Evolutionary conservation across 225 moss, liverwort and hornwort species (phyloP).

Genomic region (Takakia lepidozioides): DNA sequence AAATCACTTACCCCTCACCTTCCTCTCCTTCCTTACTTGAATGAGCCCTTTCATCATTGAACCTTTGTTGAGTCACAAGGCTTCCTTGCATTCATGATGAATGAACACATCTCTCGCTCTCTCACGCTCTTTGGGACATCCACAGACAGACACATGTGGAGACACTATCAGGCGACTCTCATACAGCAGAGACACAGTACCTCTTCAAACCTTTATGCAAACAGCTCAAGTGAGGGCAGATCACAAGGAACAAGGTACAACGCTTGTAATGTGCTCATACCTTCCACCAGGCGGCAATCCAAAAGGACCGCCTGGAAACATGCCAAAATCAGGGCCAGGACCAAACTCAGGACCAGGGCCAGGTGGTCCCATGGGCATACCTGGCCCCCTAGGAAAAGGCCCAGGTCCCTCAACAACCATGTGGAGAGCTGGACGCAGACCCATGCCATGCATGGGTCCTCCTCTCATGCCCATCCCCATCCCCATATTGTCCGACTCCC

Average conservation of each 20-base stretch:
- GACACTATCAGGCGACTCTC: too few relatives aligned
- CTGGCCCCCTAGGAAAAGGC: constrained; percentile 75
- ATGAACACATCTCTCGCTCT: not conserved
- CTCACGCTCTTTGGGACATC: not conserved
- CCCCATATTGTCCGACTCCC: constrained; percentile 43
- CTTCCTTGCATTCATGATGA: too few relatives aligned
- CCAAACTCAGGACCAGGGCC: constrained; percentile 80
- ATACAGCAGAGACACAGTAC: too few relatives aligned
- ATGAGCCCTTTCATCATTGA: too few relatives aligned
- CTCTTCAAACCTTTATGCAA: too few relatives aligned
- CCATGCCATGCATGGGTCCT: constrained; percentile 65
- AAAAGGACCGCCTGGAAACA: constrained; percentile 83
- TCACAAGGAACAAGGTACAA: too few relatives aligned
- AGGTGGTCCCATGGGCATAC: constrained; percentile 81
- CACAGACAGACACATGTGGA: not conserved
- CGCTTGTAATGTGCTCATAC: too few relatives aligned
- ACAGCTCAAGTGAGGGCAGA: too few relatives aligned
- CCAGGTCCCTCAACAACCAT: constrained; percentile 86
- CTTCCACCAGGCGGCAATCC: constrained; percentile 76
- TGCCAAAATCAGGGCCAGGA: constrained; percentile 72
- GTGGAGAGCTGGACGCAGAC: constrained; percentile 55
- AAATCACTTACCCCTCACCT: too few relatives aligned
- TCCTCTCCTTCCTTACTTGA: too few relatives aligned
- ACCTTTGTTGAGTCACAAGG: too few relatives aligned
- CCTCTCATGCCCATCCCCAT: constrained; percentile 60